Conservation (phyloP, 192 early-diverging fungal genomes). For the Backusella tarrabulga region DNA sequence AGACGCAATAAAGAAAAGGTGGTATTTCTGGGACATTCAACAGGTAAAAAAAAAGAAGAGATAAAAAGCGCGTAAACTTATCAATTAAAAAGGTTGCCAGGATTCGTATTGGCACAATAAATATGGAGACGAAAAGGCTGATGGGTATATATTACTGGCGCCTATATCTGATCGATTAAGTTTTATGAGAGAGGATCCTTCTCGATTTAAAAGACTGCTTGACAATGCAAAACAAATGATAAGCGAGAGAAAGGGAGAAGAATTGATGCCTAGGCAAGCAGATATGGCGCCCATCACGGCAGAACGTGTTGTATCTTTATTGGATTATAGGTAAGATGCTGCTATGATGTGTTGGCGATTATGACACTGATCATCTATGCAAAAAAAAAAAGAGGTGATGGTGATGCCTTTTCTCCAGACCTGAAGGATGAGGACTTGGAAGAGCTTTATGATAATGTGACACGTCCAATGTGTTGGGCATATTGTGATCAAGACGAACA, state of each 20-base stretch:
- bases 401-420: slow-evolving; percentile 23
- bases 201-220: slow-evolving; percentile 22
- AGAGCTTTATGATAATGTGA: slow-evolving; percentile 2
- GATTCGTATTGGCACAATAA: slow-evolving; percentile 35
- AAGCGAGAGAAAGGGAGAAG: slow-evolving; percentile 35
- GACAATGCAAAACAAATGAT: slow-evolving; percentile 35
- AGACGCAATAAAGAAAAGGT: slow-evolving; percentile 29
- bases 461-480: slow-evolving; percentile 1
- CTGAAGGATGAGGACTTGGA: slow-evolving; percentile 6
- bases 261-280: slow-evolving; percentile 35
- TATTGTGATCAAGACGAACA: slow-evolving; percentile 7
- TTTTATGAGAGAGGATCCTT: slow-evolving; percentile 9
- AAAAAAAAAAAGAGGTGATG: slow-evolving; percentile 14
- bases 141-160: slow-evolving; percentile 39
- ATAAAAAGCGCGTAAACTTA: neutral
- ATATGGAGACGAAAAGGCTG: slow-evolving; percentile 21
- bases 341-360: too few species aligned
- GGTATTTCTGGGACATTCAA: slow-evolving; percentile 48
- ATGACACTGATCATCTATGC: too few species aligned
- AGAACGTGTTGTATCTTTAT: slow-evolving; percentile 37
- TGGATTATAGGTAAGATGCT: slow-evolving; percentile 30
- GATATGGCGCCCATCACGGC: slow-evolving; percentile 38
- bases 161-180: slow-evolving; percentile 43
- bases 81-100: slow-evolving; percentile 18
- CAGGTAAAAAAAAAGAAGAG: slow-evolving; percentile 10